Conservation (phyloP, 495 filamentous ascomycete genomes). For the Trichoderma gamsii region DNA sequence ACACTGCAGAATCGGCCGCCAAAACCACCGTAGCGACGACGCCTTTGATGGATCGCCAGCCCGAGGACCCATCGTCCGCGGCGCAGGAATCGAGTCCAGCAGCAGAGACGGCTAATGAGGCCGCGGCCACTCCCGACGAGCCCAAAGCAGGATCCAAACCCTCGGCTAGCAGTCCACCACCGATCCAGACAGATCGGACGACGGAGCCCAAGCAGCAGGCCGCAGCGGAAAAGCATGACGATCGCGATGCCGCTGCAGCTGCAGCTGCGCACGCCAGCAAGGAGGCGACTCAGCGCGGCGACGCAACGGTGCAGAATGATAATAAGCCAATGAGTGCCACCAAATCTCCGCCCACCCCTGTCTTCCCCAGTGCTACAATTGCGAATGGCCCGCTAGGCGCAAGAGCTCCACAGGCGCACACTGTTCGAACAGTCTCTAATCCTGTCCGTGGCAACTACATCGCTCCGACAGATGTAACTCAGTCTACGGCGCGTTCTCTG, state of each 20-base stretch:
- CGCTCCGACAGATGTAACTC: slow-evolving; percentile 32
- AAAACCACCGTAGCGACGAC: not conserved
- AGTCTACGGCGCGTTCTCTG: slow-evolving; percentile 37
- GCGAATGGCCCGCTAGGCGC: slow-evolving; percentile 11
- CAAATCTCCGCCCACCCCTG: slow-evolving; percentile 71
- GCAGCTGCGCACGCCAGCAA: slow-evolving; percentile 65
- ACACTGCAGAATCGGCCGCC: slow-evolving; percentile 20
- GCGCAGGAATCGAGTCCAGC: slow-evolving; percentile 12
- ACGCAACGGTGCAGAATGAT: slow-evolving; percentile 66
- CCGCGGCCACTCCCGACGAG: slow-evolving; percentile 16
- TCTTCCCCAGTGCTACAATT: slow-evolving; percentile 43
- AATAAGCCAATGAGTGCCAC: slow-evolving; percentile 76
- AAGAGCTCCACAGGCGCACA: slow-evolving; percentile 16
- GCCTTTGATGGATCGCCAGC: not conserved
- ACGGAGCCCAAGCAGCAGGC: slow-evolving; percentile 37
- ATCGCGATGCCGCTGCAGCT: slow-evolving; percentile 58
- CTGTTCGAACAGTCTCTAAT: slow-evolving; percentile 42
- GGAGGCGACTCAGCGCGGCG: slow-evolving; percentile 47
- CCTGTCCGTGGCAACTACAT: slow-evolving; percentile 39
- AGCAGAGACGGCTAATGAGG: slow-evolving; percentile 9
- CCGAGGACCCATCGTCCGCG: slow-evolving; percentile 2
- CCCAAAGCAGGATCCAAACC: slow-evolving; percentile 36
- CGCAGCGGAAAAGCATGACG: slow-evolving; percentile 57
- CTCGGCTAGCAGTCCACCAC: slow-evolving; percentile 42
- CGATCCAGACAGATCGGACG: slow-evolving; percentile 46